Evolutionary conservation across 2,329 filamentous ascomycete species (phyloP), one percentile per base, ranked within the genome.

Genomic region (Ploettnerulaceae sp.): DNA sequence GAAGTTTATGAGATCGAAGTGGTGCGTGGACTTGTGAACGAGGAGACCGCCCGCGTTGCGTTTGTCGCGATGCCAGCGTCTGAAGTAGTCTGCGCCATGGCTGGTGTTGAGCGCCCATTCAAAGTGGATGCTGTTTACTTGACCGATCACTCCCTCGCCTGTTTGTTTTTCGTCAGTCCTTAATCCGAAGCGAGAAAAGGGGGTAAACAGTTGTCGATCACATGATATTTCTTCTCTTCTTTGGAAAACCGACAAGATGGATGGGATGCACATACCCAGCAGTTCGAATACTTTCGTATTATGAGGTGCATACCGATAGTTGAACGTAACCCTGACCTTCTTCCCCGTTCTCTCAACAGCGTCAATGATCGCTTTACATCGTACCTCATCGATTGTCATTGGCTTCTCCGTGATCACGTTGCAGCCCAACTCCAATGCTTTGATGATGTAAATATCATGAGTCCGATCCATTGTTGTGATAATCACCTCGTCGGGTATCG

Each of bases 291-390:
- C 69, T 50, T 75, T 77, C 11, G 77, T 82, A 62, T 82, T 79
- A 63, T 81, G 79, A n/a, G 78, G 78, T 29, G 77, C 77, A 57
- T 81, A 82, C 17, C 78, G 73, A 64, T 82, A 82, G 64, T 82
- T 82, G 68, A 82, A 82, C 0, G 75, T 76, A 0, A 82, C 77
- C 12, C 78, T 70, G 3, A 81, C 69, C 29, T 70, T 68, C 9
- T 64, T 62, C 2, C 67, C 67, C 0, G 74, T 77, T 14, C 70
- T 65, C 40, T 74, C 68, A 12, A 77, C 76, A 9, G 75, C 73
- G 51, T 71, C 68, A 52, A 80, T 70, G 48, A 82, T 81, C 39
- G 71, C 67, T 5, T 63, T 67, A 61, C 76, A 79, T 2, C 76
- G 71, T 1, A 71, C 67, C 0, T 69, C 74, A 56, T 82, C 77